phyloP scores from a whole-genome alignment of 495 filamentous ascomycete genomes.

The Penicillium taxi region DNA sequence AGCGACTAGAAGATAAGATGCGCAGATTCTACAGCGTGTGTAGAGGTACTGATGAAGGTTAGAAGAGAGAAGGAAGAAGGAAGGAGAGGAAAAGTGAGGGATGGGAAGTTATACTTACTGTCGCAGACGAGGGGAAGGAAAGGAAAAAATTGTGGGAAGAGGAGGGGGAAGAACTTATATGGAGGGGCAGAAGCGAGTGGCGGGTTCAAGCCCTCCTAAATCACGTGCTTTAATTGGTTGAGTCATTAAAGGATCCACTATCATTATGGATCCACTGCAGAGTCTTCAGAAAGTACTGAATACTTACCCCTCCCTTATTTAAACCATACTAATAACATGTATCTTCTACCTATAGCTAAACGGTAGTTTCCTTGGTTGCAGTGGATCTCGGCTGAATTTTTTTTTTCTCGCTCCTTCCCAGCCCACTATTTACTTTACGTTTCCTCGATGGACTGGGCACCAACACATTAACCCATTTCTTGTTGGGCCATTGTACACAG shows the following conservation, averaged over 20 bases:
- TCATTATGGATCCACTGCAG: constrained; percentile 26
- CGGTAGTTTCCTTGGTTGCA: constrained; percentile 26
- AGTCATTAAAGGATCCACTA: constrained; percentile 4
- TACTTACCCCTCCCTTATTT: neutral
- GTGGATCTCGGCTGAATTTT: constrained; percentile 25
- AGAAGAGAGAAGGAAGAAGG: constrained; percentile 24
- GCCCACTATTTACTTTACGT: constrained; percentile 13
- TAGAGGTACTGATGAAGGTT: constrained; percentile 45
- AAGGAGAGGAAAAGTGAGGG: constrained; percentile 15
- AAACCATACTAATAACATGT: neutral
- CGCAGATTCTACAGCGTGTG: constrained; percentile 48
- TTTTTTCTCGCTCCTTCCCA: constrained; percentile 14
- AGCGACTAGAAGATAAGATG: constrained; percentile 36
- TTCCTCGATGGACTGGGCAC: constrained; percentile 31
- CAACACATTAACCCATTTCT: too few species aligned
- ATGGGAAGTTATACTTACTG: constrained; percentile 42
- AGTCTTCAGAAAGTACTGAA: constrained; percentile 30
- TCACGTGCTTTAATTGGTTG: constrained; percentile 23
- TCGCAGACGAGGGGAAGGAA: constrained; percentile 38
- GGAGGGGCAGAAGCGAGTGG: constrained; percentile 42
- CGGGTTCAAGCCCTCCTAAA: constrained; percentile 36
- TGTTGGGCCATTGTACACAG: too few species aligned
- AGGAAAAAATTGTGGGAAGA: constrained; percentile 36
- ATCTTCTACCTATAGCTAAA: constrained; percentile 10
- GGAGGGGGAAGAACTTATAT: constrained; percentile 46